Evolutionary conservation across 179 eudicot genomes (phyloP).

Genomic region (Corrigiola litoralis): DNA sequence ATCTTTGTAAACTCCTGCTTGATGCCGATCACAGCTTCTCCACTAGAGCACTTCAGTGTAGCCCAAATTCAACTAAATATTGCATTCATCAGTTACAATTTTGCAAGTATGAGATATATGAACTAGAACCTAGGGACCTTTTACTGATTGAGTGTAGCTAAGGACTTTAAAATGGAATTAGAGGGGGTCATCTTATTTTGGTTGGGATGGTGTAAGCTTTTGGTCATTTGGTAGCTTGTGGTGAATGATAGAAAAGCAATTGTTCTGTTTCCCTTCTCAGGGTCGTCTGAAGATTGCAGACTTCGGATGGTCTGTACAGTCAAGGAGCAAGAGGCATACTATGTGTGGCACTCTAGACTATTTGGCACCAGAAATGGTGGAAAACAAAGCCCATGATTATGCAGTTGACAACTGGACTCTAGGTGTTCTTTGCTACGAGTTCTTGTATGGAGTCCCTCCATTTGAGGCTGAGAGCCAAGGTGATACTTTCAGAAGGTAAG

Average conservation of each 20-base stretch:
- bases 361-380: constrained; percentile 97
- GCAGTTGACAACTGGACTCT: constrained; percentile 92
- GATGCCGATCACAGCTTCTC: too few species aligned
- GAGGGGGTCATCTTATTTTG: too few species aligned
- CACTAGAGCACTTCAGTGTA: too few species aligned
- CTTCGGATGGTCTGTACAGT: constrained; percentile 98
- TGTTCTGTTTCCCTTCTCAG: background rate
- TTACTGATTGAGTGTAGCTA: too few species aligned
- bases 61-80: too few species aligned
- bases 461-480: constrained; percentile 82
- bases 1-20: too few species aligned
- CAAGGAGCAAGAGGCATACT: constrained; percentile 71
- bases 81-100: background rate
- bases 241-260: background rate
- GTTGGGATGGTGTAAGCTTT: too few species aligned
- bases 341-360: constrained; percentile 96
- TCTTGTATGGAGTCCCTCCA: constrained; percentile 84
- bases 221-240: background rate
- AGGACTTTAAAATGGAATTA: too few species aligned
- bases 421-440: constrained; percentile 85
- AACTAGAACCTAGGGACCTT: too few species aligned
- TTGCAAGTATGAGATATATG: background rate
- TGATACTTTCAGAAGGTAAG: constrained; percentile 75
- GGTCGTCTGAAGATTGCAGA: constrained; percentile 88
- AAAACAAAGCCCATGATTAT: constrained; percentile 81